Evolutionary conservation across 2,329 filamentous ascomycete species (phyloP), one percentile per base, ranked within the genome.

Genomic region (Ophiostoma perfectum): DNA sequence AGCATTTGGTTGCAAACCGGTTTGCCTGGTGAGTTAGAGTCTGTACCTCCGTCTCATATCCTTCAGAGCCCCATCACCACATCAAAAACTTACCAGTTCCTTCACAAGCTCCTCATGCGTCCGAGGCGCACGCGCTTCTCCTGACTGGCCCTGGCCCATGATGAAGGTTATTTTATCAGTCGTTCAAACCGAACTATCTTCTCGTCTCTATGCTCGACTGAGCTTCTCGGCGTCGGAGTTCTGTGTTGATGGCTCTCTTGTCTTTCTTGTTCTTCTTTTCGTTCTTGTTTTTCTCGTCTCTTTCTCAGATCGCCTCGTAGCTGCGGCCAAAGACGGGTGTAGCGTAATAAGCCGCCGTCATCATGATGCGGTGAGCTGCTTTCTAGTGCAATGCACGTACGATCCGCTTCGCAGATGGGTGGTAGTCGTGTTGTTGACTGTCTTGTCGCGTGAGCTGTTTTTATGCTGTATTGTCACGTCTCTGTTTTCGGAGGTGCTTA

Each of bases 1-100:
- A 92, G 78, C 88, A 90, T 74, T 87, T 88, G 69, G 86, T 83
- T 68, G 86, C 88, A 75, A 92, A 92, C 73, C 80, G 84, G 68
- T 80, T 78, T 71, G 86, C 86, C 87, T 89, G 69, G 2, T 12
- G 58, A 62, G n/a, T 44, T 42, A 27, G 27, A 27, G 27, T 8
- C 64, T 14, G 39, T 18, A 5, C n/a, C 38, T 18, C 27, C 27
- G 7, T 27, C 38, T 18, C 18, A 3, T 9, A 39, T 5, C 5
- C 3, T 12, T n/a, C 44, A 6, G 1, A 7, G 27, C 6, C 27
- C 16, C 55, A 5, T 62, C 39, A 9, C 16, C 66, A 16, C 16
- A 27, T 27, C 27, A 11, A 60, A 49, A 9, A 66, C 79, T 77
- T 76, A 86, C 84, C 72, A 86, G 79, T 74, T 83, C 79, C 68